A percentile compares a stretch with the other conserved stretches of the same genome.
Evolutionary conservation across 306 rosid genomes (phyloP).

Genomic region (Potentilla sterilis): DNA sequence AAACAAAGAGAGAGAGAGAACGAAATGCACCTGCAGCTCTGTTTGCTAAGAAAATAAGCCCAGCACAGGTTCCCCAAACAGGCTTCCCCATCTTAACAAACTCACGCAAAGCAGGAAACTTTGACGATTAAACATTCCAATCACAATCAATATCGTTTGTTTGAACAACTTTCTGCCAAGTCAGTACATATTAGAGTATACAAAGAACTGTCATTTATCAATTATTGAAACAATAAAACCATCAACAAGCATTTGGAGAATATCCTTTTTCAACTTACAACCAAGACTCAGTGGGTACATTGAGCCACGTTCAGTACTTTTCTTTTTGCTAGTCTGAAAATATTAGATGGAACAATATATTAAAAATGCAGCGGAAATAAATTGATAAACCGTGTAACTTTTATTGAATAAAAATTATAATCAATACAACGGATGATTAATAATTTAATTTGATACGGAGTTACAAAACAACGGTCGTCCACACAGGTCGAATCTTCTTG

Average conservation of each 20-base stretch:
- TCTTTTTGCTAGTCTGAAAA: too few species aligned
- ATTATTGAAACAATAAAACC: background rate
- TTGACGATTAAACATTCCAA: background rate
- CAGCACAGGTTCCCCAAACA: constrained; percentile 99
- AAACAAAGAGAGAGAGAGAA: constrained; percentile 25
- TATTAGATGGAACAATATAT: too few species aligned
- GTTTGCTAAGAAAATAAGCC: constrained; percentile 91
- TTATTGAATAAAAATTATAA: too few species aligned
- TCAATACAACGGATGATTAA: too few species aligned
- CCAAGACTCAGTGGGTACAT: background rate
- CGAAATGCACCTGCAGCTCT: constrained; percentile 63
- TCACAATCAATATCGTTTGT: background rate
- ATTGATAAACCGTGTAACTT: too few species aligned
- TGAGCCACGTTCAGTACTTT: background rate
- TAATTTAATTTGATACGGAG: too few species aligned
- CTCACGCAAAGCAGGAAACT: constrained; percentile 93
- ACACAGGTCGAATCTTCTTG: too few species aligned
- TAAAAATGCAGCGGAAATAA: too few species aligned
- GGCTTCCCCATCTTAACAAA: constrained; percentile 91
- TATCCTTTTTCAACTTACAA: background rate
- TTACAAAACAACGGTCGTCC: too few species aligned
- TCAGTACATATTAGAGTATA: background rate
- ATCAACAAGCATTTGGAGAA: background rate
- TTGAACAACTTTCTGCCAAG: background rate
- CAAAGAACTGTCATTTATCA: background rate